These are phyloP conservation scores for Capsicum pubescens DNA, from an alignment of 257 asterid species.

Conservation along the genomic window DNA sequence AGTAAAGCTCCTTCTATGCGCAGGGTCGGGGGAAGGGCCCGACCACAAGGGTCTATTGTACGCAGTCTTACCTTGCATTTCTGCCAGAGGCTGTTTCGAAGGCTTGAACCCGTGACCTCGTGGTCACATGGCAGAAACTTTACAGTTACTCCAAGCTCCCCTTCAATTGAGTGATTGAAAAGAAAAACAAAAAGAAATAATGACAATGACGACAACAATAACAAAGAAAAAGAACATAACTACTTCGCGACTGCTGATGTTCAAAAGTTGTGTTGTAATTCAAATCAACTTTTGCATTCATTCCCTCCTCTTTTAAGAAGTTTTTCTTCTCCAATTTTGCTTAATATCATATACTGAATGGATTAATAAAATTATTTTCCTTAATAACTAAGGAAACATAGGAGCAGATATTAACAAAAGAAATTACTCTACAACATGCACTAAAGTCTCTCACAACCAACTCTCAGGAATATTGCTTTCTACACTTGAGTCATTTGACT, in stretches of 20 bases:
- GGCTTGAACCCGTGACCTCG: too few species aligned
- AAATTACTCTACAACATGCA: not conserved
- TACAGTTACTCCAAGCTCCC: too few species aligned
- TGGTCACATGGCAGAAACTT: too few species aligned
- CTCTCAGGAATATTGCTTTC: not conserved
- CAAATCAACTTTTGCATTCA: not conserved
- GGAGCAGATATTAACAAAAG: not conserved
- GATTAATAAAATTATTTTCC: not conserved
- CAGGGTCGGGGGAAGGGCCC: too few species aligned
- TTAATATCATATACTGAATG: not conserved
- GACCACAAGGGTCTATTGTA: too few species aligned
- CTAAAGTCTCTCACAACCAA: not conserved
- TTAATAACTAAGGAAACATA: not conserved
- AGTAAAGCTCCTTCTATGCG: too few species aligned
- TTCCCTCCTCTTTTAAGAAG: not conserved
- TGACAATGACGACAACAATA: not conserved
- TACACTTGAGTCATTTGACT: constrained; percentile 1
- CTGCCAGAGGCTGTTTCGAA: too few species aligned
- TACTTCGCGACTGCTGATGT: not conserved
- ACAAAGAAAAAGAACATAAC: not conserved
- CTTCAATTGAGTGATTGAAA: too few species aligned
- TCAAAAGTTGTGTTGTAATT: not conserved
- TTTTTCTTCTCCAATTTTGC: not conserved
- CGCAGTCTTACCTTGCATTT: too few species aligned
- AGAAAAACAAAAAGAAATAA: not conserved